phyloP scores from a whole-genome alignment of 441 rosid genomes.

The Croton laevigatus region DNA sequence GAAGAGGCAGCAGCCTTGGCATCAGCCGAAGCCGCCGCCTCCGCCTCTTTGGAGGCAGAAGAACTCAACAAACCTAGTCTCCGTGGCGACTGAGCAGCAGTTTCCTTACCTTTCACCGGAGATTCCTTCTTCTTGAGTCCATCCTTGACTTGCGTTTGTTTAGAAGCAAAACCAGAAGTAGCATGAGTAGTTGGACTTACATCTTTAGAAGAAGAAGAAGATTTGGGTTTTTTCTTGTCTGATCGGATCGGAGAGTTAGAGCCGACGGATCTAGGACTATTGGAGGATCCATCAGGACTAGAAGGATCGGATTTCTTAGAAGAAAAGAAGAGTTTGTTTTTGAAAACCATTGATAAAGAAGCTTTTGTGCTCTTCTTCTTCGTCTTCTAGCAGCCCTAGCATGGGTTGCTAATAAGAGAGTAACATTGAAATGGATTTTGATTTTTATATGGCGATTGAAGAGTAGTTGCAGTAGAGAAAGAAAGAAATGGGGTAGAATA shows the following conservation, averaged over 20 bases:
- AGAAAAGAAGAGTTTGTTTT: conserved; percentile 87
- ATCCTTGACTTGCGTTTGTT: conserved; percentile 54
- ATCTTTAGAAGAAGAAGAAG: conserved; percentile 41
- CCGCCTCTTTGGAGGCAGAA: background rate
- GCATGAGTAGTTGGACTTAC: conserved; percentile 32
- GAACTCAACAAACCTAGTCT: conserved; percentile 12
- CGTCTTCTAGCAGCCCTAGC: conserved; percentile 15
- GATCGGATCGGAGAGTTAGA: conserved; percentile 90
- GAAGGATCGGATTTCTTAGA: conserved; percentile 86
- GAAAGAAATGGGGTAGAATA: background rate
- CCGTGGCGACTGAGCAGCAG: conserved; percentile 27
- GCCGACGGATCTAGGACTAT: conserved; percentile 79
- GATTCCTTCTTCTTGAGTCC: conserved; percentile 54
- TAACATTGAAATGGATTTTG: conserved; percentile 7
- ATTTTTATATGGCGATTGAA: background rate
- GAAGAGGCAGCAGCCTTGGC: conserved; percentile 46
- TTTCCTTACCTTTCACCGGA: conserved; percentile 39
- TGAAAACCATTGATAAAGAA: conserved; percentile 64
- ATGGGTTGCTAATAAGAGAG: conserved; percentile 9
- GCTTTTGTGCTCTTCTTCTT: background rate
- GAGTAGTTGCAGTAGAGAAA: background rate
- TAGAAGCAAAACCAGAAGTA: conserved; percentile 37
- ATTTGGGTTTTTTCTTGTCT: conserved; percentile 80
- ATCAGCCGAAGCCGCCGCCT: conserved; percentile 4
- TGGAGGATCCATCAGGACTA: conserved; percentile 83